These are phyloP conservation scores for Cyclostephanos invisitatus DNA, from an alignment of 108 stramenopile species.

Conservation along the genomic window DNA sequence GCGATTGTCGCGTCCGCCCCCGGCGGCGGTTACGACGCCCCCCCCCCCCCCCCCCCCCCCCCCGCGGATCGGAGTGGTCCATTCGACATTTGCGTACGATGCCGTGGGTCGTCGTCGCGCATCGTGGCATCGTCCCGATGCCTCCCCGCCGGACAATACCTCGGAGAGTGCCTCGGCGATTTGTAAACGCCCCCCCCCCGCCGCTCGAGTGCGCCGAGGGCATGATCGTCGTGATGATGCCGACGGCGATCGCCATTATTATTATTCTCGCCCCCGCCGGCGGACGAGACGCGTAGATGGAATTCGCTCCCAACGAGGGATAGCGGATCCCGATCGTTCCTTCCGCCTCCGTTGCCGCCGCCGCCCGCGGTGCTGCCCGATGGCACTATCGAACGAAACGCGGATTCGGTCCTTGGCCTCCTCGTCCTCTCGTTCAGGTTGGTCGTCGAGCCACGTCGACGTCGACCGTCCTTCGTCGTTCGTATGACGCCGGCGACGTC, in stretches of 20 bases:
- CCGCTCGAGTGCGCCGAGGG: constrained; percentile 3
- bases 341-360: no score
- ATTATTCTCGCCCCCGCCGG: not conserved
- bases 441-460: not conserved
- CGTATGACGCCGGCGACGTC: not conserved
- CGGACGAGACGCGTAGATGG: not conserved
- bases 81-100: not conserved
- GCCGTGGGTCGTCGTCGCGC: not conserved
- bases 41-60: not conserved
- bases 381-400: not conserved
- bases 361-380: no score
- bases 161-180: not conserved
- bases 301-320: not conserved
- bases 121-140: not conserved
- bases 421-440: not conserved
- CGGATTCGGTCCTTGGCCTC: not conserved
- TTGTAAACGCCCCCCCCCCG: not conserved
- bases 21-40: no score
- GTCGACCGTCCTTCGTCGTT: not conserved
- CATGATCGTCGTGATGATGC: not conserved
- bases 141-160: not conserved
- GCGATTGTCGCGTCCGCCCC: no score
- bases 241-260: not conserved
- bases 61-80: not conserved
- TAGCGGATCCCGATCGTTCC: not conserved